phyloP scores from a whole-genome alignment of 768 basidiomycete genomes.

The Clavaria fumosa region DNA sequence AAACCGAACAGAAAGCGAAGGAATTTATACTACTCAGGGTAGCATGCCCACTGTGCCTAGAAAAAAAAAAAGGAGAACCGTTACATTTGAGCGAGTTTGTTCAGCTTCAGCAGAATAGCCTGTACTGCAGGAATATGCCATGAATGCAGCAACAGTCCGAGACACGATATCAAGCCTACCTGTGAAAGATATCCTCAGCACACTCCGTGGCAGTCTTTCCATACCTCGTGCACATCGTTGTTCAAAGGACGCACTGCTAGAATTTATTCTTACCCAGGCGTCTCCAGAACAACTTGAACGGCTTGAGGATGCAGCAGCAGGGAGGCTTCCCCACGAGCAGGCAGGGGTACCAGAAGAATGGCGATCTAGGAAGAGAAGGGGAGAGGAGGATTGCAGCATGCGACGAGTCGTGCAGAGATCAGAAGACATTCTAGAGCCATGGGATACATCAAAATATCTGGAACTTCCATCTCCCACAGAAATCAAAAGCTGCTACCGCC shows the following conservation, averaged over 20 bases:
- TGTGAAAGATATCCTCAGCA: too few relatives aligned
- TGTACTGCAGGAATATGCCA: too few relatives aligned
- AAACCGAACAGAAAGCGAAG: too few relatives aligned
- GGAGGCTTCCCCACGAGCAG: background rate
- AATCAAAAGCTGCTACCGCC: slow-evolving; percentile 2
- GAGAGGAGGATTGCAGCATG: background rate
- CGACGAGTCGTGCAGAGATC: background rate
- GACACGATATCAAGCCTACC: too few relatives aligned
- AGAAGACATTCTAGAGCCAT: background rate
- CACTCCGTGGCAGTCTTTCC: too few relatives aligned
- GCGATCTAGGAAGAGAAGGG: background rate
- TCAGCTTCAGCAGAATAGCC: too few relatives aligned
- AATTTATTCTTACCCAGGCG: background rate
- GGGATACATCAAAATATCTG: slow-evolving; percentile 2
- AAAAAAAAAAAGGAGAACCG: too few relatives aligned
- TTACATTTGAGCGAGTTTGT: too few relatives aligned
- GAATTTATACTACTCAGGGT: too few relatives aligned
- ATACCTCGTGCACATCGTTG: too few relatives aligned
- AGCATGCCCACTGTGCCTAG: too few relatives aligned
- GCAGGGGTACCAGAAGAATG: background rate
- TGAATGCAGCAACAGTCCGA: too few relatives aligned
- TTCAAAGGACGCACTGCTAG: background rate
- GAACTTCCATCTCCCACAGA: background rate
- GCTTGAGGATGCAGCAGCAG: background rate
- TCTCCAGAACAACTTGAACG: background rate